Evolutionary conservation across 129 eudicot genomes (phyloP).

Genomic region (Sambucus nigra): DNA sequence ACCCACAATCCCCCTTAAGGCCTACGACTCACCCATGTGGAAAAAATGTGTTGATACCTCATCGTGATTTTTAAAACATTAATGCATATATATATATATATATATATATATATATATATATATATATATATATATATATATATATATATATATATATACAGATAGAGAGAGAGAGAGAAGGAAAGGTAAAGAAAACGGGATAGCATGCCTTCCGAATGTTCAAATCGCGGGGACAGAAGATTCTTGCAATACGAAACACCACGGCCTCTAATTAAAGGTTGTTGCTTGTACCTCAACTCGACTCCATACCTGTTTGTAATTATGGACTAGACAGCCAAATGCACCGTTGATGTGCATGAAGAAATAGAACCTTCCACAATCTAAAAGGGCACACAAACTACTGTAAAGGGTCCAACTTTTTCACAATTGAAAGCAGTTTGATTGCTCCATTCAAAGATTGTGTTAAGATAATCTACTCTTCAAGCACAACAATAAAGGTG

Average conservation of each 20-base stretch:
- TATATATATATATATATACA: no score
- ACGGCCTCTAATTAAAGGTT: conserved; percentile 87
- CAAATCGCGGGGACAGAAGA: conserved; percentile 93
- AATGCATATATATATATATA: no score
- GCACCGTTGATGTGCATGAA: conserved; percentile 26
- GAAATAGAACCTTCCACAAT: conserved; percentile 20
- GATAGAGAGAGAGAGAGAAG: background rate
- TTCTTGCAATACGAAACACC: conserved; percentile 99
- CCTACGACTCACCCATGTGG: no score
- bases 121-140: no score
- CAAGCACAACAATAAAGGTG: conserved; percentile 28
- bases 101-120: no score
- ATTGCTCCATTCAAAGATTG: conserved; percentile 5
- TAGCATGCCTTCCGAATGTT: conserved; percentile 71
- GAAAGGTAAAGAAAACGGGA: background rate
- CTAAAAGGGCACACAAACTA: conserved; percentile 5
- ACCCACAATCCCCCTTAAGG: no score
- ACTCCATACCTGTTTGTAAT: conserved; percentile 82
- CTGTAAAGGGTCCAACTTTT: background rate
- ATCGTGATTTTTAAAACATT: no score
- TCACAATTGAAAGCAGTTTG: conserved; percentile 4
- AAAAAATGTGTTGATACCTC: no score
- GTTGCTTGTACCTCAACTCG: conserved; percentile 71
- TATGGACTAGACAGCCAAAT: conserved; percentile 23
- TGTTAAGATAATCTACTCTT: conserved; percentile 10